phyloP scores from a whole-genome alignment of 2,329 filamentous ascomycete genomes.

The Colletotrichum horii region DNA sequence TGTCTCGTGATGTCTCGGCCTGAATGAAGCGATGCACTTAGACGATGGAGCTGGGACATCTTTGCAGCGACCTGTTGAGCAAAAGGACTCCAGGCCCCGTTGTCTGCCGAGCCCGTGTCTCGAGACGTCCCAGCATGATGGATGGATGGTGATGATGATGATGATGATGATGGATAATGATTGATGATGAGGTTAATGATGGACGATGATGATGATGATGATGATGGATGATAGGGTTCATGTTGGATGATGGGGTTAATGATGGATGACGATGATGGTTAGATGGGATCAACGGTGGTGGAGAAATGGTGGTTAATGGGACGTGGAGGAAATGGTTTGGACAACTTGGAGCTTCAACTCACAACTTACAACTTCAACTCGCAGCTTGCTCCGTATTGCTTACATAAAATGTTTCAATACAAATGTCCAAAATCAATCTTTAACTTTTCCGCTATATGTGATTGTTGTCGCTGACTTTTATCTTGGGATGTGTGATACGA shows the following conservation, averaged over 20 bases:
- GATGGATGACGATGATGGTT: not conserved
- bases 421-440: not conserved
- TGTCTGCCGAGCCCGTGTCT: not conserved
- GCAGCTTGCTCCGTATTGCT: not conserved
- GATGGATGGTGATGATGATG: too few species aligned
- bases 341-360: not conserved
- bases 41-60: not conserved
- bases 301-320: not conserved
- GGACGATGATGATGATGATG: not conserved
- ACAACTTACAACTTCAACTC: not conserved
- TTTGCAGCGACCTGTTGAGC: not conserved
- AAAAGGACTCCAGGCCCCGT: not conserved
- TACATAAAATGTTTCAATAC: not conserved
- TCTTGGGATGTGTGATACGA: not conserved
- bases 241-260: not conserved
- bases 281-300: not conserved
- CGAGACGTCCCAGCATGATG: not conserved
- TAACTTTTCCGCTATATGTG: not conserved
- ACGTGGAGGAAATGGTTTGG: not conserved
- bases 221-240: not conserved
- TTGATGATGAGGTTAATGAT: too few species aligned
- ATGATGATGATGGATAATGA: not conserved
- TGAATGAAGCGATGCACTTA: not conserved
- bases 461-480: not conserved
- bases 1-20: not conserved